These are phyloP conservation scores for Botryotinia narcissicola DNA, from an alignment of 2,329 filamentous ascomycete species.

Conservation along the genomic window DNA sequence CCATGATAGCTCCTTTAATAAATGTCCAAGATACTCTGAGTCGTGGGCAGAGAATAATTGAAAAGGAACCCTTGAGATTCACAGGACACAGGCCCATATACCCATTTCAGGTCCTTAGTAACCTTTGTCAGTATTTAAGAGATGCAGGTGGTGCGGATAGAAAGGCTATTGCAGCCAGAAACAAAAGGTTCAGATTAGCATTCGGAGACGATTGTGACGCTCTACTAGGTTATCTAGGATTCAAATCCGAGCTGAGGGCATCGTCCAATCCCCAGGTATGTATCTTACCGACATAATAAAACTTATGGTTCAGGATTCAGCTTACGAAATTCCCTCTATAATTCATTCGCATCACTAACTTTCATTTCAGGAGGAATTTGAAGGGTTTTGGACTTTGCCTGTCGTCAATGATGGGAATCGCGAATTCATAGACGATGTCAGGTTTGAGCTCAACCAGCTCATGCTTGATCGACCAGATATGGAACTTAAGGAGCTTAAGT, in stretches of 20 bases:
- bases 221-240: constrained; percentile 58
- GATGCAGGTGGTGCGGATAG: constrained; percentile 49
- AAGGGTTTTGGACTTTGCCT: constrained; percentile 38
- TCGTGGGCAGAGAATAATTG: constrained; percentile 52
- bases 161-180: constrained; percentile 55
- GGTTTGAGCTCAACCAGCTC: constrained; percentile 49
- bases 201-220: constrained; percentile 61
- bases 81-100: constrained; percentile 49
- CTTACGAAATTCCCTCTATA: not conserved
- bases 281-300: constrained; percentile 13
- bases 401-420: constrained; percentile 31
- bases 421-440: constrained; percentile 56
- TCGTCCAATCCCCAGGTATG: constrained; percentile 41
- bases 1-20: constrained; percentile 51
- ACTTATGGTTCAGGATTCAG: not conserved
- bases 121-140: constrained; percentile 57
- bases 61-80: constrained; percentile 51
- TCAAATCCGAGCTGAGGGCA: constrained; percentile 43
- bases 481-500: constrained; percentile 25
- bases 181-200: constrained; percentile 62
- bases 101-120: constrained; percentile 54
- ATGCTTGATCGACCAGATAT: constrained; percentile 27
- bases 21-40: constrained; percentile 51
- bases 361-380: constrained; percentile 30
- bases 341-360: not conserved